Evolutionary conservation across 192 early-diverging fungal species (phyloP).

Genomic region (Haplosporangium gracile): DNA sequence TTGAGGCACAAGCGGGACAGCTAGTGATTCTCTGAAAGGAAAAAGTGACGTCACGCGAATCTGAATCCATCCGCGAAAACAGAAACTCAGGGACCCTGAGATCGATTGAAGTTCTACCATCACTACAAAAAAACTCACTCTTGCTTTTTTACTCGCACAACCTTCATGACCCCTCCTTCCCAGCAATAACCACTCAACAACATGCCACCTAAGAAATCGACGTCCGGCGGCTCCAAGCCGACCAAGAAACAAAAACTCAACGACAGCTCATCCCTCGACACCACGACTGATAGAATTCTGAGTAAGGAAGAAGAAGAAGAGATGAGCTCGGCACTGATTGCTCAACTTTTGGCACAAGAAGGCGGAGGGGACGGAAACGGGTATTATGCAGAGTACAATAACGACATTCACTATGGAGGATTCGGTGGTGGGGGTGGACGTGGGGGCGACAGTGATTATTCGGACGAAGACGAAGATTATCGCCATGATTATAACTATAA

Average conservation of each 20-base stretch:
- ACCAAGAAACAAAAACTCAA: constrained; percentile 36
- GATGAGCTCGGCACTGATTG: constrained; percentile 85
- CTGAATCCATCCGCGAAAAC: not conserved
- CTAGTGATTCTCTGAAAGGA: not conserved
- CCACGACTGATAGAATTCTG: constrained; percentile 23
- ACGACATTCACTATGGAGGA: constrained; percentile 58
- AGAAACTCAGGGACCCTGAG: too few species aligned
- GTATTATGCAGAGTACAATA: constrained; percentile 73
- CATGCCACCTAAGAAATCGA: constrained; percentile 52
- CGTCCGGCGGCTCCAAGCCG: constrained; percentile 33
- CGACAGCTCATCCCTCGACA: constrained; percentile 1
- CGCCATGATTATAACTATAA: constrained; percentile 61
- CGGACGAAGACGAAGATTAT: constrained; percentile 61
- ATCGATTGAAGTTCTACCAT: not conserved
- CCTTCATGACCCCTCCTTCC: not conserved
- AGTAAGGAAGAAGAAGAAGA: constrained; percentile 84
- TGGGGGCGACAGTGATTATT: constrained; percentile 30
- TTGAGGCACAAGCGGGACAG: too few species aligned
- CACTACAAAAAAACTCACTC: not conserved
- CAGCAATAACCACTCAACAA: not conserved
- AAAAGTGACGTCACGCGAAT: constrained; percentile 28
- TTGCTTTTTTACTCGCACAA: not conserved
- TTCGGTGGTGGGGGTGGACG: constrained; percentile 20
- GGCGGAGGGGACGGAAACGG: constrained; percentile 62
- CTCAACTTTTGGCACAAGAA: constrained; percentile 82